A percentile compares a stretch with the other conserved stretches of the same genome.
phyloP scores from a whole-genome alignment of 768 basidiomycete genomes.

The Suillus americanus region DNA sequence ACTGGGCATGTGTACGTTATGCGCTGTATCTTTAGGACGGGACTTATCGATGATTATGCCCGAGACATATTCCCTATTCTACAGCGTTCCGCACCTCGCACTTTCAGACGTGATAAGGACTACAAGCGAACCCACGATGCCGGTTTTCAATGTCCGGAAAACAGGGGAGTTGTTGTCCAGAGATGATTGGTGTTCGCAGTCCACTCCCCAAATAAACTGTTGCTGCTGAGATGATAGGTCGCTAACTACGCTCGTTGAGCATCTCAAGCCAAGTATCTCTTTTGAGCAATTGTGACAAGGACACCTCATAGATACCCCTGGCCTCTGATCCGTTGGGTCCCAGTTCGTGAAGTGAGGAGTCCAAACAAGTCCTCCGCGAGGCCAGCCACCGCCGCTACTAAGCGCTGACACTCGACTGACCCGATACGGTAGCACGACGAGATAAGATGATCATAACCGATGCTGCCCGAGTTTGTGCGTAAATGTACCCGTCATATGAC shows the following conservation, averaged over 20 bases:
- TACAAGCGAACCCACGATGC: not conserved
- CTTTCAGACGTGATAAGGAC: not conserved
- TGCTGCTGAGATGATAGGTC: not conserved
- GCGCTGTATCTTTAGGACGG: constrained; percentile 5
- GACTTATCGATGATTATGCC: not conserved
- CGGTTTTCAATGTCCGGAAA: not conserved
- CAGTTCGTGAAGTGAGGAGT: not conserved
- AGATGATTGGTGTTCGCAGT: not conserved
- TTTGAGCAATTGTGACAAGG: not conserved
- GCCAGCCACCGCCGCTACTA: not conserved
- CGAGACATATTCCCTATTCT: not conserved
- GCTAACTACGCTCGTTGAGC: not conserved
- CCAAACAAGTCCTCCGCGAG: not conserved
- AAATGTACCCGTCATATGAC: not conserved
- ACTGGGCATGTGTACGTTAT: not conserved
- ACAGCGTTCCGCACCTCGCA: not conserved
- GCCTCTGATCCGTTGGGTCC: not conserved
- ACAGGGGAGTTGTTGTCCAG: not conserved
- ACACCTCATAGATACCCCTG: not conserved
- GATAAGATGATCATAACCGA: not conserved
- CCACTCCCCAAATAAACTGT: not conserved
- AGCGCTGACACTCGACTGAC: not conserved
- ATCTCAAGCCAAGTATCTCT: not conserved
- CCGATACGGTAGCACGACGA: not conserved
- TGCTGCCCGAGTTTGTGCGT: not conserved